A percentile compares a stretch with the other conserved stretches of the same genome.
phyloP scores from a whole-genome alignment of 805 yeast genomes.

The Wickerhamomyces mucosus region DNA sequence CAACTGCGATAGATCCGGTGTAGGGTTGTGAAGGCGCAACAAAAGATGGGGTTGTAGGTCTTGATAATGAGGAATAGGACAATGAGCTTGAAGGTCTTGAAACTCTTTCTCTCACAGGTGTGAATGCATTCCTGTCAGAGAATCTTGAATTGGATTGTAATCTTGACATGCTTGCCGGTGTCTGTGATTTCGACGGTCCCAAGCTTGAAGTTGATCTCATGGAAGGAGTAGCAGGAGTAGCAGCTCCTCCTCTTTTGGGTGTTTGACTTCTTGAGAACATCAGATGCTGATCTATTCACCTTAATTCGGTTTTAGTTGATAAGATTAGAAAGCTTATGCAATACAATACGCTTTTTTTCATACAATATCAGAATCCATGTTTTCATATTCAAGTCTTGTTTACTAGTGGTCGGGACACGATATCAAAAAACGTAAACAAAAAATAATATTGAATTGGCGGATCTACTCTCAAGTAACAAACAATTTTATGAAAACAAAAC shows the following conservation, averaged over 20 bases:
- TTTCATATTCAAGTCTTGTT: too few relatives aligned
- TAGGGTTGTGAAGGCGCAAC: slow-evolving; percentile 25
- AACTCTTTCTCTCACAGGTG: slow-evolving; percentile 15
- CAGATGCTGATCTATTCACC: too few relatives aligned
- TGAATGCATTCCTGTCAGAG: slow-evolving; percentile 13
- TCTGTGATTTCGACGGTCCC: slow-evolving; percentile 12
- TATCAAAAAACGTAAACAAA: too few relatives aligned
- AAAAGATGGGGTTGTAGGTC: slow-evolving; percentile 18
- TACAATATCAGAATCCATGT: too few relatives aligned
- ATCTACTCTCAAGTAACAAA: too few relatives aligned
- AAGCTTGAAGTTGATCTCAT: slow-evolving; percentile 15
- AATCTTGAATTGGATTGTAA: slow-evolving; percentile 9
- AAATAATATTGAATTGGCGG: too few relatives aligned
- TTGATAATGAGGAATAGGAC: slow-evolving; percentile 7
- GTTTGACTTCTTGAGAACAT: slow-evolving; percentile 17
- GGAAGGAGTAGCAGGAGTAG: slow-evolving; percentile 14
- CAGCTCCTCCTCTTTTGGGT: slow-evolving; percentile 11
- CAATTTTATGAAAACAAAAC: too few relatives aligned
- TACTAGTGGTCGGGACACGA: too few relatives aligned
- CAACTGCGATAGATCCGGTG: slow-evolving; percentile 66
- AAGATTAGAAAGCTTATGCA: too few relatives aligned
- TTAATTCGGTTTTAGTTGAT: not conserved
- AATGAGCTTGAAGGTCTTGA: slow-evolving; percentile 9
- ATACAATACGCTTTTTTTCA: too few relatives aligned
- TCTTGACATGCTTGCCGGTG: slow-evolving; percentile 13